Base-by-base conservation (phyloP, 2,329 filamentous ascomycete species). In the Kalaharituber pfeilii region DNA sequence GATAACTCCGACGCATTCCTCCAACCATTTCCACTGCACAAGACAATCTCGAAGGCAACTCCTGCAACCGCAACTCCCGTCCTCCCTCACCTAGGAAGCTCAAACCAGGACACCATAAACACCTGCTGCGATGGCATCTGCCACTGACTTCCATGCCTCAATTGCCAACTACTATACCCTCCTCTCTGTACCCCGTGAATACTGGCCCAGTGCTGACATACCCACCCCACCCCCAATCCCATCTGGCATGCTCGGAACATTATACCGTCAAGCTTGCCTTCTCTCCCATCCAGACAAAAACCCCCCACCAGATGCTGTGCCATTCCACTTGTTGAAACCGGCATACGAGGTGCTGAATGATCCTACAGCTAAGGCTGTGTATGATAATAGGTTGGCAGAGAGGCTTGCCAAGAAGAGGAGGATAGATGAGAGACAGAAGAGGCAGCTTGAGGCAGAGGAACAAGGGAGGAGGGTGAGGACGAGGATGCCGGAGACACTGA, bases 211-310 rank as follows among this genome's bases (percentile, higher is more conserved):
- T 22, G 15, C 15, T 13, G 18, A 22, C 5, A 20, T 22, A 1
- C 42, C 42, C 6, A 20, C 25, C 13, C 64, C 67, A 30, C 66
- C 69, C n/a, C 66, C 70, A 3, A 64, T 64, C n/a, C 69, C 70
- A 30, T 56, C 67, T 3, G 68, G 69, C 8, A 69, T 75, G 59
- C 70, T 72, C 11, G 69, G 70, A 53, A 62, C 60, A 57, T 72
- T 72, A 24, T 76, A 73, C 64, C 71, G 74, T 55, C 71, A 72
- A 60, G 70, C 71, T 29, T 72, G 73, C 3, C 68, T 75, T 13
- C 71, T 71, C 59, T 74, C 71, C 66, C 74, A 76, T 60, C 74
- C 74, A 2, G 74, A 76, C 67, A 76, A 75, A 62, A 73, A 75
- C 60, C 71, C 67, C 49, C 62, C 68, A 26, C 66, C 67, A 24